phyloP scores from a whole-genome alignment of 192 early-diverging fungal species.

The Neocallimastix lanati region DNA sequence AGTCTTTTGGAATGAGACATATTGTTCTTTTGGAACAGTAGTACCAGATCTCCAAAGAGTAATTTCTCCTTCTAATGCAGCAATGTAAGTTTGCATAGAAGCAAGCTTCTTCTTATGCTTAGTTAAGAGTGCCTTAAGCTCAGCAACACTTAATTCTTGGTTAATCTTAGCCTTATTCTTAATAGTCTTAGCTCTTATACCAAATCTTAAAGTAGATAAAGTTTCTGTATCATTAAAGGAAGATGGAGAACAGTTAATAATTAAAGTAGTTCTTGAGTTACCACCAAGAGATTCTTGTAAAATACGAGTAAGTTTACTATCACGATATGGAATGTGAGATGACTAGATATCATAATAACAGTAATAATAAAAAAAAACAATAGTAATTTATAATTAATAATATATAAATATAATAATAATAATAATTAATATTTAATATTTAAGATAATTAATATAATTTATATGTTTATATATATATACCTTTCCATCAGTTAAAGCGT shows the following conservation, averaged over 20 bases:
- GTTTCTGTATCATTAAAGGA: slow-evolving; percentile 96
- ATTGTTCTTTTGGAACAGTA: slow-evolving; percentile 18
- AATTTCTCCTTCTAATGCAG: slow-evolving; percentile 74
- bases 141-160: slow-evolving; percentile 79
- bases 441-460: not conserved
- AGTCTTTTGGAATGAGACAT: slow-evolving; percentile 3
- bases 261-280: slow-evolving; percentile 95
- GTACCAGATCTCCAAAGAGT: slow-evolving; percentile 73
- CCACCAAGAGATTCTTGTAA: slow-evolving; percentile 98
- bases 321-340: slow-evolving; percentile 93
- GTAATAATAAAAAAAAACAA: not conserved
- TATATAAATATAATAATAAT: too few species aligned
- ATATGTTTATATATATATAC: slow-evolving; percentile 12
- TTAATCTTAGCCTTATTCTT: slow-evolving; percentile 99
- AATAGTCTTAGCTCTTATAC: slow-evolving; percentile 96
- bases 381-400: not conserved
- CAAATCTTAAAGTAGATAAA: slow-evolving; percentile 81
- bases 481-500: slow-evolving; percentile 95
- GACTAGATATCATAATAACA: too few species aligned
- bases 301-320: slow-evolving; percentile 96
- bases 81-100: slow-evolving; percentile 65
- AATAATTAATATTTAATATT: not conserved
- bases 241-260: slow-evolving; percentile 96
- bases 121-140: slow-evolving; percentile 89
- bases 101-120: slow-evolving; percentile 65